Evolutionary conservation across 495 filamentous ascomycete genomes (phyloP).

Genomic region (Aspergillus saccharolyticus): DNA sequence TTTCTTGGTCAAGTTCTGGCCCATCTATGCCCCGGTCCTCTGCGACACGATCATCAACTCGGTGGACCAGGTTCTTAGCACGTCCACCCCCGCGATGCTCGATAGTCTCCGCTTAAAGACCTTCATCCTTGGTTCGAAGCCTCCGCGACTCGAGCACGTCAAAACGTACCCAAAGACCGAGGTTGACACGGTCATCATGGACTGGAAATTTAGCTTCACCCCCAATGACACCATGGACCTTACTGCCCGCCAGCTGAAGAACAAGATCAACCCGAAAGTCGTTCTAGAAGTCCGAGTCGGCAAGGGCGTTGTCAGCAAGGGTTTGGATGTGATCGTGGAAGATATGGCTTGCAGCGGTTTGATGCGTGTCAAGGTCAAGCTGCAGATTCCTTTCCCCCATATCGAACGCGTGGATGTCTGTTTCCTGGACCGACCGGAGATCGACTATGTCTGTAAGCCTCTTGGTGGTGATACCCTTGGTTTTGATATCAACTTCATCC

Average conservation of each 20-base stretch:
- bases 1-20: slow-evolving; percentile 98
- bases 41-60: slow-evolving; percentile 86
- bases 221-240: slow-evolving; percentile 90
- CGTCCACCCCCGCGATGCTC: slow-evolving; percentile 82
- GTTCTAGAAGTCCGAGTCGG: slow-evolving; percentile 89
- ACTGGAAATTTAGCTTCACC: slow-evolving; percentile 99
- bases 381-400: slow-evolving; percentile 93
- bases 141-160: slow-evolving; percentile 91
- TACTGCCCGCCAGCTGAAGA: slow-evolving; percentile 82
- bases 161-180: slow-evolving; percentile 97
- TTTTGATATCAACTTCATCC: slow-evolving; percentile 98
- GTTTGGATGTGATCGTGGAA: slow-evolving; percentile 94
- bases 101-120: slow-evolving; percentile 88
- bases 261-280: slow-evolving; percentile 95
- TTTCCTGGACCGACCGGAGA: slow-evolving; percentile 69
- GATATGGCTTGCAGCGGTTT: slow-evolving; percentile 92
- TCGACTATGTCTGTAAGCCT: slow-evolving; percentile 97
- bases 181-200: slow-evolving; percentile 94
- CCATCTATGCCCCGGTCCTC: slow-evolving; percentile 92
- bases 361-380: slow-evolving; percentile 96
- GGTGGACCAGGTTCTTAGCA: slow-evolving; percentile 92
- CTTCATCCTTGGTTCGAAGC: slow-evolving; percentile 90
- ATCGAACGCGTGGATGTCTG: slow-evolving; percentile 88
- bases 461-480: slow-evolving; percentile 92
- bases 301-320: slow-evolving; percentile 92